Percentiles rank a stretch among this genome's conserved stretches.
Conservation (phyloP, 768 basidiomycete species). For the Baorangia bicolor region DNA sequence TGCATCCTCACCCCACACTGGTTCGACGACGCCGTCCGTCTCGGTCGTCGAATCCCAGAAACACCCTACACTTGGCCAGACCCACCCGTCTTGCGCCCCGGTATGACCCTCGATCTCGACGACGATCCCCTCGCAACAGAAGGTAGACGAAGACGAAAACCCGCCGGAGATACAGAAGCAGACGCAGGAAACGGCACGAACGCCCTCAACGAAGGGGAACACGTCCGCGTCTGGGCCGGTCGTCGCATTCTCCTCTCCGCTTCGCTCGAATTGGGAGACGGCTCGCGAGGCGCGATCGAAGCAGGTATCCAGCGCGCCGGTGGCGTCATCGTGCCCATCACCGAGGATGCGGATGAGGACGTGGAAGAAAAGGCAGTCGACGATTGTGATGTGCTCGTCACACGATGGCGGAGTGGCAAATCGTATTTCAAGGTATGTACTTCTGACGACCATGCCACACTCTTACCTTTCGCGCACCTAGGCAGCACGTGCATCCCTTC, state of each 20-base stretch:
- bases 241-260: slow-evolving; percentile 60
- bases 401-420: slow-evolving; percentile 63
- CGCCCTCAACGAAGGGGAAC: slow-evolving; percentile 25
- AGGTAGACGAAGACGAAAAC: slow-evolving; percentile 24
- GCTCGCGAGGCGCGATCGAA: slow-evolving; percentile 54
- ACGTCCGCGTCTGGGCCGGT: slow-evolving; percentile 55
- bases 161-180: slow-evolving; percentile 23
- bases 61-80: slow-evolving; percentile 72
- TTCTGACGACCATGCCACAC: not conserved
- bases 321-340: slow-evolving; percentile 51
- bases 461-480: slow-evolving; percentile 26
- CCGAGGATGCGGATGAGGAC: slow-evolving; percentile 42
- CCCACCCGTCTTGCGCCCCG: slow-evolving; percentile 47
- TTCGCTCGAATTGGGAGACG: slow-evolving; percentile 51
- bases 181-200: slow-evolving; percentile 14
- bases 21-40: slow-evolving; percentile 78
- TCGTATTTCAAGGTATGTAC: slow-evolving; percentile 65
- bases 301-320: slow-evolving; percentile 61
- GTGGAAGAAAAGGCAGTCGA: slow-evolving; percentile 35
- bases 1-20: slow-evolving; percentile 84
- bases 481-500: slow-evolving; percentile 48
- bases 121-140: slow-evolving; percentile 18
- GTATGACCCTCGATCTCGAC: slow-evolving; percentile 13
- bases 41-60: slow-evolving; percentile 55
- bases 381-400: slow-evolving; percentile 72